Conservation (phyloP, 768 basidiomycete genomes). For the Tephrocybe rancida region DNA sequence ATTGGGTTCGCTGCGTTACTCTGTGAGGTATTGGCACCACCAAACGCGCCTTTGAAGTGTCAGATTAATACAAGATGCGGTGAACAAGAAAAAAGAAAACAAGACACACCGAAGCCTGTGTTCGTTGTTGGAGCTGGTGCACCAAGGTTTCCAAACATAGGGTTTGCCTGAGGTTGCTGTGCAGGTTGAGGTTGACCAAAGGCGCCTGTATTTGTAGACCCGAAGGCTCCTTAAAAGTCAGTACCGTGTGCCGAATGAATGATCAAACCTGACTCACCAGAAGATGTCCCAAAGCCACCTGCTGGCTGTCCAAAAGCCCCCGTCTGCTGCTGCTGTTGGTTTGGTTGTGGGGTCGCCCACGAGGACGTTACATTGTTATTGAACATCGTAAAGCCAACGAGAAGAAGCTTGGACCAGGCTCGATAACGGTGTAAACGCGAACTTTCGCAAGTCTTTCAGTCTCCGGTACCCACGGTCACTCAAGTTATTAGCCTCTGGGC, state of each 20-base stretch:
- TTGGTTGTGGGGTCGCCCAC: conserved; percentile 71
- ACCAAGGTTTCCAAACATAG: conserved; percentile 76
- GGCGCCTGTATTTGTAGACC: conserved; percentile 48
- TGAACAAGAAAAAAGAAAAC: conserved; percentile 15
- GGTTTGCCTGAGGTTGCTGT: conserved; percentile 68
- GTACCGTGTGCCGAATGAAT: conserved; percentile 21
- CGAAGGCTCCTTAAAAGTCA: conserved; percentile 46
- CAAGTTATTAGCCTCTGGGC: conserved; percentile 13
- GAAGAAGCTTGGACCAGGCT: neutral
- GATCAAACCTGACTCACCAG: conserved; percentile 37
- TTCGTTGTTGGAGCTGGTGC: conserved; percentile 33
- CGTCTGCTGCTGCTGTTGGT: conserved; percentile 59
- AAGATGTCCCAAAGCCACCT: conserved; percentile 57
- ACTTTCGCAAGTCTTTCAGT: conserved; percentile 31
- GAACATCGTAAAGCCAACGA: conserved; percentile 54
- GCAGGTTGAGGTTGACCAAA: conserved; percentile 59
- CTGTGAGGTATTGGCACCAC: conserved; percentile 37
- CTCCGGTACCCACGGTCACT: conserved; percentile 33
- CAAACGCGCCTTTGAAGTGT: conserved; percentile 44
- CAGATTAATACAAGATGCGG: conserved; percentile 19
- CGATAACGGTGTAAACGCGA: conserved; percentile 15
- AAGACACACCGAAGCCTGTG: conserved; percentile 47
- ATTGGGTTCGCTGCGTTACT: conserved; percentile 41
- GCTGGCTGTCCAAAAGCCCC: conserved; percentile 73
- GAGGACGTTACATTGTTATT: conserved; percentile 56